phyloP scores from a whole-genome alignment of 257 asterid species.

The Solanum lignicaule region DNA sequence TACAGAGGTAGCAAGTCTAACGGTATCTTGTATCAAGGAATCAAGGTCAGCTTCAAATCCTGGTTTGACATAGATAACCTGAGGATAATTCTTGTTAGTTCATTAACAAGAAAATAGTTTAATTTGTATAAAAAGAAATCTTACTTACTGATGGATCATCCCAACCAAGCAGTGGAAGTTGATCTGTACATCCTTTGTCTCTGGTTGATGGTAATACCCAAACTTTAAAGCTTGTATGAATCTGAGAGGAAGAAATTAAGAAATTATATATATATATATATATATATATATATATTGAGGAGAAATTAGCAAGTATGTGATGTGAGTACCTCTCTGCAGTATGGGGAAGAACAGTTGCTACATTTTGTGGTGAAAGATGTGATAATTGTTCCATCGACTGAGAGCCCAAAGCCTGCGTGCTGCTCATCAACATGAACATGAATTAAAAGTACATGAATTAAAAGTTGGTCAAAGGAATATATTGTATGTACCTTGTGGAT shows the following conservation, averaged over 20 bases:
- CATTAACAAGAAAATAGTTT: not conserved
- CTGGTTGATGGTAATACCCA: constrained; percentile 64
- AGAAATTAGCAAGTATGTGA: too few species aligned
- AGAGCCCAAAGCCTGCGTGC: constrained; percentile 84
- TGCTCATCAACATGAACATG: constrained; percentile 1
- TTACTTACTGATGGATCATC: constrained; percentile 84
- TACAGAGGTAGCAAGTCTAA: constrained; percentile 60
- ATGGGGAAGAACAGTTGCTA: constrained; percentile 65
- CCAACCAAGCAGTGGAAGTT: constrained; percentile 49
- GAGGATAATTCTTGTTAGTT: not conserved
- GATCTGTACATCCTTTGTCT: constrained; percentile 19
- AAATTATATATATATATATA: too few species aligned
- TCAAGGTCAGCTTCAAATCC: constrained; percentile 79
- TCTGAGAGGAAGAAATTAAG: constrained; percentile 16
- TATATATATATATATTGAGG: too few species aligned
- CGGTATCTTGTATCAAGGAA: constrained; percentile 60
- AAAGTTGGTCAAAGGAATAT: too few species aligned
- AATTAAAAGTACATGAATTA: not conserved
- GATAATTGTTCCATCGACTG: constrained; percentile 63
- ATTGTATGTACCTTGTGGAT: constrained; percentile 37
- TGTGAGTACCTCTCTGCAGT: constrained; percentile 39
- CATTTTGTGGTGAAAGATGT: constrained; percentile 63
- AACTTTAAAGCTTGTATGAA: constrained; percentile 55
- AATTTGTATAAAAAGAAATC: not conserved
- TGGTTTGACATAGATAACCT: constrained; percentile 89